Conservation (phyloP, 768 basidiomycete species). For the Russula foetens region DNA sequence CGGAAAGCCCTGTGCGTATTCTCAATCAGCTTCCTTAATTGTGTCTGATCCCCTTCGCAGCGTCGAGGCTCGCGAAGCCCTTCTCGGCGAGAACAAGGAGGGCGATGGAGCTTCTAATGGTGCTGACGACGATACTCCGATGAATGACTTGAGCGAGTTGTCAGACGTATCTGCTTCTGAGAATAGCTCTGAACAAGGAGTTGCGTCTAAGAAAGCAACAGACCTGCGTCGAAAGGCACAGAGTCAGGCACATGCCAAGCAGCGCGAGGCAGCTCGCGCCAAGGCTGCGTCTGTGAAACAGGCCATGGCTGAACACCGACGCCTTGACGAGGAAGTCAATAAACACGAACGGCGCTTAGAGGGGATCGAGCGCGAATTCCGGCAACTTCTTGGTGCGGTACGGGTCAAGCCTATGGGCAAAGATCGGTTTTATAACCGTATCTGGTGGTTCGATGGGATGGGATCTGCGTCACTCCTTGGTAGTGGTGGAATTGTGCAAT, state of each 20-base stretch:
- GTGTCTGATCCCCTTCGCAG: conserved; percentile 31
- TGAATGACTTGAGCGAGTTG: conserved; percentile 63
- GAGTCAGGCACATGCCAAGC: conserved; percentile 59
- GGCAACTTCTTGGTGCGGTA: conserved; percentile 77
- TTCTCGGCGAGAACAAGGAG: conserved; percentile 43
- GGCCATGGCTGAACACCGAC: conserved; percentile 73
- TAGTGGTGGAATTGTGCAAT: conserved; percentile 70
- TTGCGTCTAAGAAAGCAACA: conserved; percentile 26
- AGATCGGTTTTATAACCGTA: conserved; percentile 89
- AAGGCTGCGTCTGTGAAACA: conserved; percentile 78
- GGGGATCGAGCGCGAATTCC: conserved; percentile 87
- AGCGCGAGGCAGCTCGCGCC: conserved; percentile 68
- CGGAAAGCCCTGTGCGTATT: conserved; percentile 78
- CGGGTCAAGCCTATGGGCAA: conserved; percentile 83
- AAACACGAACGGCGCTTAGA: conserved; percentile 76
- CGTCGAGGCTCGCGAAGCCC: conserved; percentile 63
- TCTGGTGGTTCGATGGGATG: conserved; percentile 99
- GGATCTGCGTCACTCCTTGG: conserved; percentile 76
- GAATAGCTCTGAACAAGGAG: conserved; percentile 42
- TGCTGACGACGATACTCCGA: conserved; percentile 46
- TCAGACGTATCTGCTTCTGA: conserved; percentile 64
- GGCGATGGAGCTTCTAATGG: conserved; percentile 32
- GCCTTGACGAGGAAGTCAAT: conserved; percentile 82
- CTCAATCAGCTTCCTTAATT: background rate
- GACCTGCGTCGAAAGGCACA: conserved; percentile 44